Conservation (phyloP, 164 flowering plant species). For the Warburgia ugandensis region DNA sequence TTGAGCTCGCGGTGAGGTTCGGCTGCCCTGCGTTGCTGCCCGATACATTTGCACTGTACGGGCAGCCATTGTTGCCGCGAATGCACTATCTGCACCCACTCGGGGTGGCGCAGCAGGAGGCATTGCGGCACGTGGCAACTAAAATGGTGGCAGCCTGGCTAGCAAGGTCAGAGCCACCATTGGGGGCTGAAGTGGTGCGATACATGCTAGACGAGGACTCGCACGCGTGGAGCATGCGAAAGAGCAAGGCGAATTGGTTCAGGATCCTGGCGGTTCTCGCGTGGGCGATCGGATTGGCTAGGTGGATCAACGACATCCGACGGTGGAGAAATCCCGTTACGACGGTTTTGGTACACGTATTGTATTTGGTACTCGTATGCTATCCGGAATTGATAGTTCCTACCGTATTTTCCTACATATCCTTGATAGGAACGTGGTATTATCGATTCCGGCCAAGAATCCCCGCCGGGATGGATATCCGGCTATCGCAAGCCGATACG, state of each 20-base stretch:
- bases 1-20: conserved; percentile 83
- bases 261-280: conserved; percentile 71
- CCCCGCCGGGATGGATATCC: conserved; percentile 83
- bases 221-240: conserved; percentile 88
- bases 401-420: conserved; percentile 67
- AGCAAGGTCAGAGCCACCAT: conserved; percentile 76
- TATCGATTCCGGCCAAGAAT: conserved; percentile 74
- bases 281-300: conserved; percentile 72
- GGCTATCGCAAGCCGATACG: conserved; percentile 67
- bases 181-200: conserved; percentile 81
- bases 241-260: conserved; percentile 90
- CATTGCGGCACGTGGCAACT: conserved; percentile 65
- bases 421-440: conserved; percentile 84
- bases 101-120: conserved; percentile 90
- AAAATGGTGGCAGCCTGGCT: conserved; percentile 79
- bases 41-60: conserved; percentile 63
- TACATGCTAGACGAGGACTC: conserved; percentile 95
- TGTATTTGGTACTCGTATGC: conserved; percentile 90
- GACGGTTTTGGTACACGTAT: conserved; percentile 66
- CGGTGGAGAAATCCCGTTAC: conserved; percentile 79
- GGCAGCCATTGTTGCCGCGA: conserved; percentile 76
- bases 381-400: conserved; percentile 94
- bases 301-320: conserved; percentile 68
- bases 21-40: conserved; percentile 67
- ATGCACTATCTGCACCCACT: conserved; percentile 93